phyloP scores from a whole-genome alignment of 306 rosid species.

The Spatholobus suberectus region DNA sequence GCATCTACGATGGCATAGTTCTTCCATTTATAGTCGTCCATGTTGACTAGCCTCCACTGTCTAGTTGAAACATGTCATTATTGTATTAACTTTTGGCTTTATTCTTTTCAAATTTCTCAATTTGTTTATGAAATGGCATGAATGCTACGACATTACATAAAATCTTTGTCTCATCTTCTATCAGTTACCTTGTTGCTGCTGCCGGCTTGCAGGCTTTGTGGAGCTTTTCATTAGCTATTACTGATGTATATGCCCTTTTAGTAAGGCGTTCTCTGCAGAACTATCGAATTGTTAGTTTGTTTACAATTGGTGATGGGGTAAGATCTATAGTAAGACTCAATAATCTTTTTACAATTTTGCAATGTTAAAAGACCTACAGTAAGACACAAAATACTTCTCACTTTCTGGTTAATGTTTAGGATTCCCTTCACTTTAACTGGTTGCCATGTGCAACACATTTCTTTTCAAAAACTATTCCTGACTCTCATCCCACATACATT shows the following conservation, averaged over 20 bases:
- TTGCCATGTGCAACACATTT: slow-evolving; percentile 24
- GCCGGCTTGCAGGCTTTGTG: slow-evolving; percentile 77
- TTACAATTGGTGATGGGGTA: slow-evolving; percentile 96
- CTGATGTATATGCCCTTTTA: slow-evolving; percentile 78
- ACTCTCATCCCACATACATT: background rate
- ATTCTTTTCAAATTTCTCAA: background rate
- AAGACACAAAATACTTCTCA: slow-evolving; percentile 21
- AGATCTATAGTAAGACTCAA: slow-evolving; percentile 39
- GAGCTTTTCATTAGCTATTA: slow-evolving; percentile 76
- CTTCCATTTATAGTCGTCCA: too few species aligned
- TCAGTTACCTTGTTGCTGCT: slow-evolving; percentile 90
- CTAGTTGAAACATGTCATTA: background rate
- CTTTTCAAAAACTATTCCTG: background rate
- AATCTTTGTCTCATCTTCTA: slow-evolving; percentile 37
- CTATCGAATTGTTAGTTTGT: slow-evolving; percentile 59
- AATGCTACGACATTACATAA: background rate
- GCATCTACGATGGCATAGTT: background rate
- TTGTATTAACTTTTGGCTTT: slow-evolving; percentile 16
- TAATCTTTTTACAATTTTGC: slow-evolving; percentile 22
- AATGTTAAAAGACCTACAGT: too few species aligned
- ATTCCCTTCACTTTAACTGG: slow-evolving; percentile 18
- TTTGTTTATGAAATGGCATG: slow-evolving; percentile 17
- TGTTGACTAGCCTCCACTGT: background rate
- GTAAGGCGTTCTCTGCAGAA: slow-evolving; percentile 83
- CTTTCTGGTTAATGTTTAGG: background rate